These are phyloP conservation scores for Pterocarpus santalinus DNA, from an alignment of 306 rosid species.

Conservation along the genomic window DNA sequence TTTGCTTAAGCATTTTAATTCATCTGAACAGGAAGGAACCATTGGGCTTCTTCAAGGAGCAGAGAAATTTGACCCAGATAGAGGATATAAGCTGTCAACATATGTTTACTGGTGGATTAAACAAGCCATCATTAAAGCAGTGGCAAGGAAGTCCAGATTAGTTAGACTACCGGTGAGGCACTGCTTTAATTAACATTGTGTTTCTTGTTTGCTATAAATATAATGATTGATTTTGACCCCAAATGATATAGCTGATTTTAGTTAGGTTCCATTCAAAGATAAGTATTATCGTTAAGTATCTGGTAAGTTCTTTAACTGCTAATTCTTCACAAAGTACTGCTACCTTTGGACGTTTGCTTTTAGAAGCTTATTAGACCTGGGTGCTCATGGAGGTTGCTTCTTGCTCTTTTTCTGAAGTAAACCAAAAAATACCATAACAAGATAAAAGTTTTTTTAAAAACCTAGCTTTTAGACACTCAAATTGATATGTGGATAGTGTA, in stretches of 20 bases:
- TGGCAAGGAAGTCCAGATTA: conserved; percentile 74
- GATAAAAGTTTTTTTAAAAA: too few relatives aligned
- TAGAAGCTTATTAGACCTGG: not conserved
- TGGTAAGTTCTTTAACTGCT: too few relatives aligned
- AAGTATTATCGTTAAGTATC: too few relatives aligned
- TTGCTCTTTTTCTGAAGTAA: not conserved
- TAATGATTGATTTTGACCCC: too few relatives aligned
- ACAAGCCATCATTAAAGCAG: conserved; percentile 80
- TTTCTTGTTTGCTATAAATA: too few relatives aligned
- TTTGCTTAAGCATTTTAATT: conserved; percentile 8
- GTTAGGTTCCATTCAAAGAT: too few relatives aligned
- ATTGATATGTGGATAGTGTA: too few relatives aligned
- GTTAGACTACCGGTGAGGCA: conserved; percentile 83
- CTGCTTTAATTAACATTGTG: conserved; percentile 21
- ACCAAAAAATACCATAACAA: too few relatives aligned
- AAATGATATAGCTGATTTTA: too few relatives aligned
- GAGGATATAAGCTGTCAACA: conserved; percentile 81
- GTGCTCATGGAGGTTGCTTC: not conserved
- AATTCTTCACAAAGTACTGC: too few relatives aligned
- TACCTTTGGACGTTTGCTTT: not conserved
- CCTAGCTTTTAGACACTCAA: too few relatives aligned
- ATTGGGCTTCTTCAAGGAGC: conserved; percentile 86
- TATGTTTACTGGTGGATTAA: conserved; percentile 91
- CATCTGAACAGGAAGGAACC: conserved; percentile 78
- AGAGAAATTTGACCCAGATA: conserved; percentile 72